Evolutionary conservation across 2,329 filamentous ascomycete species (phyloP).

Genomic region (Hyphodiscus sp.): DNA sequence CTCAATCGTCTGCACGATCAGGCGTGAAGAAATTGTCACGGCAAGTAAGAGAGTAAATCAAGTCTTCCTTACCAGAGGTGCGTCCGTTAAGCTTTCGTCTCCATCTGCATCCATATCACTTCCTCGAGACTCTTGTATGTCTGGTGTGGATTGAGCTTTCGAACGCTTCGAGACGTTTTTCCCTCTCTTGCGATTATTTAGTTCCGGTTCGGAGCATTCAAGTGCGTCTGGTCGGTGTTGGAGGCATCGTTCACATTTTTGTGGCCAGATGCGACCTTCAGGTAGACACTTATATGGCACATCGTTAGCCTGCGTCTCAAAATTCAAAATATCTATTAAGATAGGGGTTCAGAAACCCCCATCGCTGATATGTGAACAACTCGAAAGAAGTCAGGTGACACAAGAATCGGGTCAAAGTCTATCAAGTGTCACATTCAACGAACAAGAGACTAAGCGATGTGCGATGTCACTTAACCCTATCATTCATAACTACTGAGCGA

Average conservation of each 20-base stretch:
- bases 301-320: not conserved
- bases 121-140: slow-evolving; percentile 1
- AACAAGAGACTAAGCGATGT: too few species aligned
- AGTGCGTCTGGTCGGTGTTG: slow-evolving; percentile 9
- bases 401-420: too few species aligned
- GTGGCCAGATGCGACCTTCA: slow-evolving; percentile 9
- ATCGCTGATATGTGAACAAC: too few species aligned
- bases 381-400: too few species aligned
- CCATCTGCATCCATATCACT: not conserved
- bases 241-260: slow-evolving; percentile 11
- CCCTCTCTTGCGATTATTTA: slow-evolving; percentile 11
- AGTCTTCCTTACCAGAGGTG: too few species aligned
- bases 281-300: slow-evolving; percentile 9
- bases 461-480: too few species aligned
- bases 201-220: slow-evolving; percentile 10
- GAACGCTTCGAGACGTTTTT: slow-evolving; percentile 3
- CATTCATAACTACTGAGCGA: too few species aligned
- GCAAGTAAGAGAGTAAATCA: too few species aligned
- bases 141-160: not conserved
- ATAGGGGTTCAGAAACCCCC: too few species aligned
- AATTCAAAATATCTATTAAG: too few species aligned
- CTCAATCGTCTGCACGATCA: not conserved
- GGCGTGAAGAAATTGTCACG: too few species aligned
- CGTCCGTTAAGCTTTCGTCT: slow-evolving; percentile 1
- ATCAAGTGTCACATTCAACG: too few species aligned